Evolutionary conservation across 2,329 filamentous ascomycete species (phyloP), one percentile per base, ranked within the genome.

Genomic region (Diaporthe amygdali): DNA sequence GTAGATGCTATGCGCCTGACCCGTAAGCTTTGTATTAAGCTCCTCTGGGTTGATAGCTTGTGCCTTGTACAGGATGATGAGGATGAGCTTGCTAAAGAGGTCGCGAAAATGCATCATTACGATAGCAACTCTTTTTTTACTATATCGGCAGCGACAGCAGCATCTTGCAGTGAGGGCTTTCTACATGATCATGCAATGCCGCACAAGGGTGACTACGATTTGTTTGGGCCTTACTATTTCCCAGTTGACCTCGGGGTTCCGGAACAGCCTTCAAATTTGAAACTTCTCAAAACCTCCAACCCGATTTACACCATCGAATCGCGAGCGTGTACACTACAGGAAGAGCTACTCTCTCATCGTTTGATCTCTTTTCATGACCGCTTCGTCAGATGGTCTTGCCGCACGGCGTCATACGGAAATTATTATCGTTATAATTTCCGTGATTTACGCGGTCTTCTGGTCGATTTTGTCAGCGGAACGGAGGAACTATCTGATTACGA

Each of bases 181-280:
- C 8, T 52, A 10, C 49, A 34, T 3, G 17, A 52, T 20, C 3
- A 52, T 8, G 5, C 49, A 10, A 32, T 20, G 27, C 49, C 49
- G 4, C 2, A 4, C 7, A 3, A 15, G 1, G 1, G 7, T 7
- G 9, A 9, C 9, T 1, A 17, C 15, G 15, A 17, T 6, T 4
- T 27, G 9, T 4, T 12, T 2, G 10, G 22, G 3, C 46, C 46
- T 1, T 32, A 20, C 15, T 32, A 52, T 9, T 32, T 52, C 27
- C 49, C 25, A 52, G 5, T 52, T 17, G 27, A 32, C 15, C 49
- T 25, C 7, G 46, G 15, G 10, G 10, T 12, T 5, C 10, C 46
- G 9, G 46, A 27, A 14, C 1, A 14, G 46, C 9, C 46, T 47
- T 47, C 44, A 1, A 5, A 10, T 14, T 4, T 49, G 22, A 25